phyloP scores from a whole-genome alignment of 768 basidiomycete genomes.

The Auricularia sp. region DNA sequence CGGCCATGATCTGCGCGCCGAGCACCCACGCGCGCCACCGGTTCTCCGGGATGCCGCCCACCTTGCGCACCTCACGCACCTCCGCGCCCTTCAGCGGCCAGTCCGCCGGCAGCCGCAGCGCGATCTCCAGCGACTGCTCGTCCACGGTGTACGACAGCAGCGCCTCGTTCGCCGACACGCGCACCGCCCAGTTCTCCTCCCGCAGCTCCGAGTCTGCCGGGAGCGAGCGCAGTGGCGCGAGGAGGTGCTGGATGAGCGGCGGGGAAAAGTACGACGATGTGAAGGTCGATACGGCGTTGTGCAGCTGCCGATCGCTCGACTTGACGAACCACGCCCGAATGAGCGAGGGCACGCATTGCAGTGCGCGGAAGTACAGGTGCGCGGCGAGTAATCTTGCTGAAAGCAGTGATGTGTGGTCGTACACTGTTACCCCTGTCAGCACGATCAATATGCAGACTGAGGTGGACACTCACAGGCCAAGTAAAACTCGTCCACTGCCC shows the following conservation, averaged over 20 bases:
- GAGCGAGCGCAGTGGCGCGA: constrained; percentile 44
- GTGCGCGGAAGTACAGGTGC: constrained; percentile 80
- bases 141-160: constrained; percentile 79
- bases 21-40: constrained; percentile 92
- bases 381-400: constrained; percentile 63
- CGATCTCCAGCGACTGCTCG: constrained; percentile 87
- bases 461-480: constrained; percentile 46
- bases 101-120: constrained; percentile 73
- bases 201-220: constrained; percentile 38
- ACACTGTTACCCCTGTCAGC: constrained; percentile 30
- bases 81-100: constrained; percentile 87
- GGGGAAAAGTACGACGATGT: constrained; percentile 84
- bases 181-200: constrained; percentile 73
- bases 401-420: constrained; percentile 40
- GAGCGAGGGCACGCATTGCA: constrained; percentile 74
- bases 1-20: constrained; percentile 71
- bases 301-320: constrained; percentile 82
- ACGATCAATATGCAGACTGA: too few relatives aligned
- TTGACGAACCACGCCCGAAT: constrained; percentile 79
- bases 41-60: constrained; percentile 74
- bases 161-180: constrained; percentile 75
- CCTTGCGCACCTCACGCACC: constrained; percentile 70
- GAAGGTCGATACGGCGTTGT: constrained; percentile 62
- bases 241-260: constrained; percentile 71
- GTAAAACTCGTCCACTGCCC: constrained; percentile 78